A percentile compares a stretch with the other conserved stretches of the same genome.
Conservation (phyloP, 1,139 yeast species). For the Kluyveromyces sp. region DNA sequence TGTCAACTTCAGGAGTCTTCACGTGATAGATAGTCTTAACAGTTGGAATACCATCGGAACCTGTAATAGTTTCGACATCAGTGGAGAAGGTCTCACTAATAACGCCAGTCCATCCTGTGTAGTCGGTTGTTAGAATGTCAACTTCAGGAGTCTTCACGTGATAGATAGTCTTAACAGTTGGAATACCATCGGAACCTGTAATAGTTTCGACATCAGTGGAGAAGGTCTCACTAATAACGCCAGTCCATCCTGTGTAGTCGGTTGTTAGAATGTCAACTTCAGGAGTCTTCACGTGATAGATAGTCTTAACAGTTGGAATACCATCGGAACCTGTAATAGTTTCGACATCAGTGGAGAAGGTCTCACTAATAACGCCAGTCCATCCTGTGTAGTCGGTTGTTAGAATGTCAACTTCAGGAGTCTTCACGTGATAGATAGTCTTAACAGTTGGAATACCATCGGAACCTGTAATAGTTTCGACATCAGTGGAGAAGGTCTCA, state of each 20-base stretch:
- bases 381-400: neutral
- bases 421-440: constrained; percentile 11
- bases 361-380: constrained; percentile 2
- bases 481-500: neutral
- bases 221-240: neutral
- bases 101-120: constrained; percentile 4
- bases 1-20: no score
- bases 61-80: constrained; percentile 9
- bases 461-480: neutral
- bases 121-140: neutral
- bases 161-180: neutral
- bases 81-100: constrained; percentile 6
- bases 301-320: constrained; percentile 9
- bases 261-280: constrained; percentile 1
- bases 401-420: constrained; percentile 11
- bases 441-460: constrained; percentile 2
- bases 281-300: constrained; percentile 15
- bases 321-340: constrained; percentile 11
- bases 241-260: constrained; percentile 1
- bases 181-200: neutral
- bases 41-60: no score
- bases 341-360: constrained; percentile 10
- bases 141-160: neutral
- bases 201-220: neutral
- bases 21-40: no score